A percentile compares a stretch with the other conserved stretches of the same genome.
Evolutionary conservation across 2,329 filamentous ascomycete genomes (phyloP).

Genomic region (Teratosphaeria destructans): DNA sequence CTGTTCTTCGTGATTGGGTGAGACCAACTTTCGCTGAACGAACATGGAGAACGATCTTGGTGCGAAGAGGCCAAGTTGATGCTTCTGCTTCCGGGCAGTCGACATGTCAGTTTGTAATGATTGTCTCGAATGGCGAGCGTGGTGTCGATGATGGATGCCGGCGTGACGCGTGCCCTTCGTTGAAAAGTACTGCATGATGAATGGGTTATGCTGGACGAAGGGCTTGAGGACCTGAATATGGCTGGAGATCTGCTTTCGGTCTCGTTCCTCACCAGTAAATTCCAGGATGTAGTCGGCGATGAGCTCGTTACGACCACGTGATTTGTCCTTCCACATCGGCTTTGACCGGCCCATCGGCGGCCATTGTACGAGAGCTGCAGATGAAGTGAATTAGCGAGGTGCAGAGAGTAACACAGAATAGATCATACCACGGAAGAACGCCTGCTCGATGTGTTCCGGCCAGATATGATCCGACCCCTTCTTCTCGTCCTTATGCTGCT

Average conservation of each 20-base stretch:
- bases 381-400: background rate
- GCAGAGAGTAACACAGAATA: background rate
- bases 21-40: slow-evolving; percentile 24
- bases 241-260: slow-evolving; percentile 53
- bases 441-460: slow-evolving; percentile 38
- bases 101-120: slow-evolving; percentile 3
- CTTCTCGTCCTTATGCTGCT: slow-evolving; percentile 28
- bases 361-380: slow-evolving; percentile 39
- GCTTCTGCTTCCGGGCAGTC: slow-evolving; percentile 10
- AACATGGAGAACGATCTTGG: slow-evolving; percentile 32
- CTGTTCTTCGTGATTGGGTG: slow-evolving; percentile 10
- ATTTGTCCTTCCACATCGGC: slow-evolving; percentile 35
- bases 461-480: slow-evolving; percentile 29
- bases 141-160: slow-evolving; percentile 2
- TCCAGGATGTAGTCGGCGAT: slow-evolving; percentile 49
- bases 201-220: slow-evolving; percentile 42
- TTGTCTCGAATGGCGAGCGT: slow-evolving; percentile 1
- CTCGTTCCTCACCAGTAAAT: slow-evolving; percentile 42
- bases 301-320: slow-evolving; percentile 50
- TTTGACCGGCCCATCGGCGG: slow-evolving; percentile 51
- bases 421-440: slow-evolving; percentile 37
- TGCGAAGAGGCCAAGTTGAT: slow-evolving; percentile 16
- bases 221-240: slow-evolving; percentile 53
- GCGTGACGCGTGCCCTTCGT: slow-evolving; percentile 23
- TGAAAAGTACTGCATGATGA: slow-evolving; percentile 36